Percentiles rank a stretch among this genome's conserved stretches.
Evolutionary conservation across 2,329 filamentous ascomycete genomes (phyloP).

Genomic region (Trichoderma sp.): DNA sequence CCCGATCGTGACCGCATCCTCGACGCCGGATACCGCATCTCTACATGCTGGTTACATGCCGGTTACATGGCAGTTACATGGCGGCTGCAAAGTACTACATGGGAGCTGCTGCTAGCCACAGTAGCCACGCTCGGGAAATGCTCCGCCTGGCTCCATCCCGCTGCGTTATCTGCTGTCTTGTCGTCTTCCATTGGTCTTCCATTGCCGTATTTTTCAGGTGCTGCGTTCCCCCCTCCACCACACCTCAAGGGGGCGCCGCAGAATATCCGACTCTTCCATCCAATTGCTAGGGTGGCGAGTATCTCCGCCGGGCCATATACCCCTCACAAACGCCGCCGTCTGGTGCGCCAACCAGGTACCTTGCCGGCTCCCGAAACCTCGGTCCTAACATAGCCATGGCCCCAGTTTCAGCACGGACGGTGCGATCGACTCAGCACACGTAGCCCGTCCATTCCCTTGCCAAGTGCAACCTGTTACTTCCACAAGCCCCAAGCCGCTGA

Average conservation of each 20-base stretch:
- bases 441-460: conserved; percentile 22
- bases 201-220: conserved; percentile 5
- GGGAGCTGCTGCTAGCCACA: no score
- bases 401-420: conserved; percentile 11
- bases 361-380: not conserved
- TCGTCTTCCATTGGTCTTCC: not conserved
- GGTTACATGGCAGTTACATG: no score
- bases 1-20: not conserved
- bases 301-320: not conserved
- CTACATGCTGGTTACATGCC: not conserved
- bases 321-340: not conserved
- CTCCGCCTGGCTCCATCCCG: conserved; percentile 13
- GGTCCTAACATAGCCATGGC: conserved; percentile 13
- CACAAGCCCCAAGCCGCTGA: conserved; percentile 32
- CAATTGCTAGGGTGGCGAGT: conserved; percentile 3
- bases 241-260: not conserved
- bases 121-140: not conserved
- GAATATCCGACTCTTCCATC: conserved; percentile 13
- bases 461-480: conserved; percentile 23
- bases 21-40: no score
- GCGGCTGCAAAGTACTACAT: no score
- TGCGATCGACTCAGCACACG: conserved; percentile 21
- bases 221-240: not conserved
- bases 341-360: not conserved
- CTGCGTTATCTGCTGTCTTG: conserved; percentile 12